Conservation (phyloP, 2,329 filamentous ascomycete species). For the Cryoendolithus antarcticus region DNA sequence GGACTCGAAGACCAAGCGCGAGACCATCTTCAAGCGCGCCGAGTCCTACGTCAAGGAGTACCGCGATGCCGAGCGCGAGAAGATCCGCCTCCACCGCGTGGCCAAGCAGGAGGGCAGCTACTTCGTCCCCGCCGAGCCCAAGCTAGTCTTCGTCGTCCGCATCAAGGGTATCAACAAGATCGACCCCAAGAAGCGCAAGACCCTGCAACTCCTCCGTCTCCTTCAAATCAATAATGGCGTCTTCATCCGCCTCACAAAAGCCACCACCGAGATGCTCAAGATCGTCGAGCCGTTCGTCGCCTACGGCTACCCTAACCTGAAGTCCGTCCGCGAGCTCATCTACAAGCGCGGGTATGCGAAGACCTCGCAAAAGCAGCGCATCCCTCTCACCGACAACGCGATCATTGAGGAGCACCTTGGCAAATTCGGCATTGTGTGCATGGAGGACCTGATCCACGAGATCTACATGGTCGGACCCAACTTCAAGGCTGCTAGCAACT, state of each 20-base stretch:
- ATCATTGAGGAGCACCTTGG: conserved; percentile 94
- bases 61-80: conserved; percentile 95
- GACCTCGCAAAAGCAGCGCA: conserved; percentile 85
- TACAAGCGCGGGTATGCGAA: conserved; percentile 99
- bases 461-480: conserved; percentile 98
- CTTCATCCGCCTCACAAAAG: conserved; percentile 96
- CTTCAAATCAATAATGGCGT: conserved; percentile 99
- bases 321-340: conserved; percentile 96
- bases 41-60: conserved; percentile 99
- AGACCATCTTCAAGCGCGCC: conserved; percentile 98
- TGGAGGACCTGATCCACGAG: conserved; percentile 99
- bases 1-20: conserved; percentile 98
- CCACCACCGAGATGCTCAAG: conserved; percentile 92
- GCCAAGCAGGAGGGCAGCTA: conserved; percentile 87
- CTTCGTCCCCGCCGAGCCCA: conserved; percentile 88
- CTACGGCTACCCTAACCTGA: conserved; percentile 99
- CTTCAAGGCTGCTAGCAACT: conserved; percentile 96
- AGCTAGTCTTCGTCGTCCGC: conserved; percentile 94
- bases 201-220: conserved; percentile 96
- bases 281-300: conserved; percentile 98
- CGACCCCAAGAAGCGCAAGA: conserved; percentile 99
- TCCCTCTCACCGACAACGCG: conserved; percentile 92
- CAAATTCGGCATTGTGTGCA: conserved; percentile 98
- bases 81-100: conserved; percentile 80
- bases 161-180: conserved; percentile 99